A percentile compares a stretch with the other conserved stretches of the same genome.
Evolutionary conservation across 352 stramenopile genomes (phyloP).

Genomic region (Elongisporangium undulatum): DNA sequence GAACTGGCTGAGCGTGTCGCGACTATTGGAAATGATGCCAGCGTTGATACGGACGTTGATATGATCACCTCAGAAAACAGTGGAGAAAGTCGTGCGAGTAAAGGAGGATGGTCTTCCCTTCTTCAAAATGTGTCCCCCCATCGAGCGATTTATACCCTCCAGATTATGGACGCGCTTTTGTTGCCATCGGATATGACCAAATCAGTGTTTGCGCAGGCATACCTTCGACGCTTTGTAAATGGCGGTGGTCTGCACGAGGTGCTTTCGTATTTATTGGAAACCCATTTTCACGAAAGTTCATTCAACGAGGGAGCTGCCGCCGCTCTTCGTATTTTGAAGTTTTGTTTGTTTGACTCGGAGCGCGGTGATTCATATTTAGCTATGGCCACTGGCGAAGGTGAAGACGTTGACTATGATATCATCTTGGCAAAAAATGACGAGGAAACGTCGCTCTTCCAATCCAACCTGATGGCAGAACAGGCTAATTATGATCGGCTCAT

Average conservation of each 20-base stretch:
- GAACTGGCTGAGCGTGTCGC: slow-evolving; percentile 62
- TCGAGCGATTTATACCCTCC: slow-evolving; percentile 81
- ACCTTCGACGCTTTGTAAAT: slow-evolving; percentile 69
- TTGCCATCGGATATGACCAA: slow-evolving; percentile 64
- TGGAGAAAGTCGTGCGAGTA: slow-evolving; percentile 11
- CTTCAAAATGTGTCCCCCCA: slow-evolving; percentile 71
- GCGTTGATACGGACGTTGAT: slow-evolving; percentile 28
- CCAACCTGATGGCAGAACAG: slow-evolving; percentile 52
- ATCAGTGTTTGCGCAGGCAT: slow-evolving; percentile 51
- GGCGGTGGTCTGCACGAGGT: slow-evolving; percentile 80
- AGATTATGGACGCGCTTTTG: slow-evolving; percentile 84
- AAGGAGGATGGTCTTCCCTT: slow-evolving; percentile 58
- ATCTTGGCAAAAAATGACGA: slow-evolving; percentile 3
- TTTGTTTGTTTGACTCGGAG: slow-evolving; percentile 74
- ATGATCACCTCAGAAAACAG: slow-evolving; percentile 26
- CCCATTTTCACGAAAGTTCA: slow-evolving; percentile 59
- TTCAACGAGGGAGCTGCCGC: slow-evolving; percentile 85
- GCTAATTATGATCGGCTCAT: slow-evolving; percentile 67
- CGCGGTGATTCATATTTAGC: slow-evolving; percentile 46
- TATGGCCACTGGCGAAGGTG: slow-evolving; percentile 16
- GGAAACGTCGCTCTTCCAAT: slow-evolving; percentile 12
- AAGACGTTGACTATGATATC: slow-evolving; percentile 16
- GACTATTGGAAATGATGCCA: slow-evolving; percentile 33
- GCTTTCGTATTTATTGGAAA: slow-evolving; percentile 74
- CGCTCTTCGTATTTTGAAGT: slow-evolving; percentile 79